These are phyloP conservation scores for Mycocentrospora acerina DNA, from an alignment of 2,329 filamentous ascomycete genomes.

Conservation along the genomic window DNA sequence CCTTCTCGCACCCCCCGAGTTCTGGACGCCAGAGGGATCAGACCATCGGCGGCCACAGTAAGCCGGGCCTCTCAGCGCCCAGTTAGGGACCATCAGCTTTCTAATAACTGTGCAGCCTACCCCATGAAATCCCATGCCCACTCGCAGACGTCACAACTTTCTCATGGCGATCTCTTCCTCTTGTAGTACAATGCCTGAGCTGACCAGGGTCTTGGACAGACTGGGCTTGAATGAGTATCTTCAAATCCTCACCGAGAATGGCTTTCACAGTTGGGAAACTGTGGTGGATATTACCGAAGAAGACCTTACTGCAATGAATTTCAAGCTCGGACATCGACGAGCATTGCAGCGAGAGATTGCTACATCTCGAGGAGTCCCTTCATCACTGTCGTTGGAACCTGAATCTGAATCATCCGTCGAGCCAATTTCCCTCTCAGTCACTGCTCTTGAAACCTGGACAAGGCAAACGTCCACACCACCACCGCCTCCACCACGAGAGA, in stretches of 20 bases:
- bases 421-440: constrained; percentile 29
- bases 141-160: constrained; percentile 14
- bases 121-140: constrained; percentile 13
- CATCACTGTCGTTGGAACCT: constrained; percentile 27
- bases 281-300: constrained; percentile 46
- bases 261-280: constrained; percentile 41
- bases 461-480: constrained; percentile 24
- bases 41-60: too few species aligned
- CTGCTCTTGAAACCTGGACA: constrained; percentile 29
- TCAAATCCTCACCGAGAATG: constrained; percentile 34
- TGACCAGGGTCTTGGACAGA: constrained; percentile 33
- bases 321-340: constrained; percentile 45
- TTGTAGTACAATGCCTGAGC: constrained; percentile 20
- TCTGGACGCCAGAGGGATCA: too few species aligned
- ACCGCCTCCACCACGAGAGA: constrained; percentile 29
- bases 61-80: constrained; percentile 2
- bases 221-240: constrained; percentile 33
- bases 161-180: constrained; percentile 28
- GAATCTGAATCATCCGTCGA: constrained; percentile 15
- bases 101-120: constrained; percentile 18
- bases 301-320: constrained; percentile 38
- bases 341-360: constrained; percentile 44
- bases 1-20: background rate
- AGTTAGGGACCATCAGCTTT: constrained; percentile 12
- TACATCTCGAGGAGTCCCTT: constrained; percentile 34